Evolutionary conservation across 2,329 filamentous ascomycete species (phyloP).

Genomic region (Aspergillus brasiliensis): DNA sequence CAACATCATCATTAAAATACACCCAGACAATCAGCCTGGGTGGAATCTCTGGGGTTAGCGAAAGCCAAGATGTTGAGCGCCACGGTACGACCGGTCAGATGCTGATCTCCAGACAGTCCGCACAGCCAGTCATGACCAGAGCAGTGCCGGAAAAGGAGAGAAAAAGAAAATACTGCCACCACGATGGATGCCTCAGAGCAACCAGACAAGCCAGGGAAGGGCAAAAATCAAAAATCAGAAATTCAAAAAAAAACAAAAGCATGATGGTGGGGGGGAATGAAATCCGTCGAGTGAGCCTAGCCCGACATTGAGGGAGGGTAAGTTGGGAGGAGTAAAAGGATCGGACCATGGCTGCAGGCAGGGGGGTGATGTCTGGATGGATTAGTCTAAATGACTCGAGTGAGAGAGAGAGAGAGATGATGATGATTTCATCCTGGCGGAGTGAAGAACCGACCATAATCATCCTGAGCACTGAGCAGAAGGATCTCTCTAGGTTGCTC

Average conservation of each 20-base stretch:
- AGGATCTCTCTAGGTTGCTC: neutral
- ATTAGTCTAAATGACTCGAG: neutral
- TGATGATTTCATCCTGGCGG: neutral
- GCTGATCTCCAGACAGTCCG: slow-evolving; percentile 15
- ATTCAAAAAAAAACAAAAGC: neutral
- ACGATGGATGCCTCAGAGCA: neutral
- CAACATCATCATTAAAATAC: neutral
- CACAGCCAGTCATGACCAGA: neutral
- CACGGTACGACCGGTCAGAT: slow-evolving; percentile 21
- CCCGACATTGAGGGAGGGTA: neutral
- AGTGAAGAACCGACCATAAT: neutral
- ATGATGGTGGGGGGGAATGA: neutral
- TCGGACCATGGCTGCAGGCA: slow-evolving; percentile 1
- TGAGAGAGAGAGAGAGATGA: too few relatives aligned
- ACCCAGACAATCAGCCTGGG: neutral
- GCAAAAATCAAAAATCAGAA: too few relatives aligned
- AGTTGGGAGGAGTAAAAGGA: neutral
- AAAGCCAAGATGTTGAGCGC: slow-evolving; percentile 14
- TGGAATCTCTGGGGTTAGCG: slow-evolving; percentile 12
- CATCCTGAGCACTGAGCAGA: neutral
- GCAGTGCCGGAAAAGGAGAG: slow-evolving; percentile 5
- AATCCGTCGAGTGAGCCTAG: neutral
- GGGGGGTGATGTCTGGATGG: neutral
- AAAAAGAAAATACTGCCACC: slow-evolving; percentile 2
- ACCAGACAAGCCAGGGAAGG: too few relatives aligned